Evolutionary conservation across 768 basidiomycete species (phyloP).

Genomic region (Leccinum barrowsii): DNA sequence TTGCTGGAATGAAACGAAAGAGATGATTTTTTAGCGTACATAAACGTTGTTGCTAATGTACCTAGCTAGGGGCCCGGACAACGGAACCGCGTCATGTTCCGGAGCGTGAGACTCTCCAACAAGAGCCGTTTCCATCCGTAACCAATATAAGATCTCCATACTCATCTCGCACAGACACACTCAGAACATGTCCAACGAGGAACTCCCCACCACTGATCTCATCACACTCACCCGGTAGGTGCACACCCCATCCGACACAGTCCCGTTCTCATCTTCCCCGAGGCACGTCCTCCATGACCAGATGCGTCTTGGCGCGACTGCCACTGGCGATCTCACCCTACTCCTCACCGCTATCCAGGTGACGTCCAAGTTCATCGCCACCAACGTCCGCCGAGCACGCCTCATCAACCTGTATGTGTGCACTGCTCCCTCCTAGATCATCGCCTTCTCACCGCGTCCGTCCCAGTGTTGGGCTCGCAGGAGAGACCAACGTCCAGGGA

Average conservation of each 20-base stretch:
- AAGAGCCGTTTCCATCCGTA: conserved; percentile 20
- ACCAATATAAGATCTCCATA: conserved; percentile 5
- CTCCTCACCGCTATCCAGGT: conserved; percentile 95
- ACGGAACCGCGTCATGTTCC: conserved; percentile 15
- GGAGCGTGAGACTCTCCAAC: conserved; percentile 24
- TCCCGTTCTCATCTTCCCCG: conserved; percentile 7
- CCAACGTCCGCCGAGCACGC: conserved; percentile 94
- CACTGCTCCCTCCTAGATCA: background rate
- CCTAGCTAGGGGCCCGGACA: background rate
- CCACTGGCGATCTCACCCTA: conserved; percentile 92
- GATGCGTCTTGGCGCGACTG: conserved; percentile 72
- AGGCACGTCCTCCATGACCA: conserved; percentile 90
- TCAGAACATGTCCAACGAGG: conserved; percentile 41
- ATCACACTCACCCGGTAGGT: conserved; percentile 89
- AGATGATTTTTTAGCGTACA: conserved; percentile 35
- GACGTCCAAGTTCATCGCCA: conserved; percentile 96
- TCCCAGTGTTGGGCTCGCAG: conserved; percentile 95
- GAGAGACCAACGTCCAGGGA: conserved; percentile 94
- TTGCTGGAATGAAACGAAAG: conserved; percentile 61
- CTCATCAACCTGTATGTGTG: conserved; percentile 89
- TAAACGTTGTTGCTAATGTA: conserved; percentile 15
- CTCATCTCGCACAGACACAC: background rate
- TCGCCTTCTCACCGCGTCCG: background rate
- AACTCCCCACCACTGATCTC: conserved; percentile 77
- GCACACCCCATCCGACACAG: background rate